These are phyloP conservation scores for Backusella tarrabulga DNA, from an alignment of 192 early-diverging fungal genomes.

Conservation along the genomic window DNA sequence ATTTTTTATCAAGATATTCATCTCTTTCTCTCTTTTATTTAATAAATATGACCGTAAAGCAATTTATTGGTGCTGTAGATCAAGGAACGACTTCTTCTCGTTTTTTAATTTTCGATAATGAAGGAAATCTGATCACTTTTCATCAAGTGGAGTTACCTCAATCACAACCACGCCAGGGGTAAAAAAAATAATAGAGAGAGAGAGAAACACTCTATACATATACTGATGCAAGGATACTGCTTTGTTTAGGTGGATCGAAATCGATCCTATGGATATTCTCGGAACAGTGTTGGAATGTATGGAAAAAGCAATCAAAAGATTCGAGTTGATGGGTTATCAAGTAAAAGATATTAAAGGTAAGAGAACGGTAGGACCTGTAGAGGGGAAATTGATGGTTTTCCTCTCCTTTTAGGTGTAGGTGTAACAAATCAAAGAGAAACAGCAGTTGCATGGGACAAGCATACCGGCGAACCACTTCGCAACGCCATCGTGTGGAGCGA, in stretches of 20 bases:
- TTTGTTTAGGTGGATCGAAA: constrained; percentile 79
- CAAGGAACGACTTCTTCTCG: constrained; percentile 91
- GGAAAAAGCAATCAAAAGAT: constrained; percentile 56
- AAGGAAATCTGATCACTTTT: constrained; percentile 62
- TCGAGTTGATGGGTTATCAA: constrained; percentile 59
- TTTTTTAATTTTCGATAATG: constrained; percentile 86
- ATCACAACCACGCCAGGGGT: constrained; percentile 71
- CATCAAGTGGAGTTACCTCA: constrained; percentile 84
- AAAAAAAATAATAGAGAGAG: background rate
- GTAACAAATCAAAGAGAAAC: constrained; percentile 97
- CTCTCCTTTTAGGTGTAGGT: constrained; percentile 57
- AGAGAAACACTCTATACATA: constrained; percentile 3
- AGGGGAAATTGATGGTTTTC: constrained; percentile 16
- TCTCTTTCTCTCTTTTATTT: background rate
- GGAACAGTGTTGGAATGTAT: constrained; percentile 68
- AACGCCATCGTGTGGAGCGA: constrained; percentile 95
- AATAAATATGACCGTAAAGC: background rate
- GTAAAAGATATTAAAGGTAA: constrained; percentile 43
- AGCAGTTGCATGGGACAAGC: constrained; percentile 80
- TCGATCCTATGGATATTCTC: constrained; percentile 77
- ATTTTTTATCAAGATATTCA: background rate
- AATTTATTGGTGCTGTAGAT: constrained; percentile 83
- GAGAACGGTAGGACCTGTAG: background rate
- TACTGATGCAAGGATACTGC: background rate
- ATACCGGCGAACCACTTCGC: constrained; percentile 74